These are phyloP conservation scores for Pseudocercospora fuligena DNA, from an alignment of 2,329 filamentous ascomycete species.

Conservation along the genomic window DNA sequence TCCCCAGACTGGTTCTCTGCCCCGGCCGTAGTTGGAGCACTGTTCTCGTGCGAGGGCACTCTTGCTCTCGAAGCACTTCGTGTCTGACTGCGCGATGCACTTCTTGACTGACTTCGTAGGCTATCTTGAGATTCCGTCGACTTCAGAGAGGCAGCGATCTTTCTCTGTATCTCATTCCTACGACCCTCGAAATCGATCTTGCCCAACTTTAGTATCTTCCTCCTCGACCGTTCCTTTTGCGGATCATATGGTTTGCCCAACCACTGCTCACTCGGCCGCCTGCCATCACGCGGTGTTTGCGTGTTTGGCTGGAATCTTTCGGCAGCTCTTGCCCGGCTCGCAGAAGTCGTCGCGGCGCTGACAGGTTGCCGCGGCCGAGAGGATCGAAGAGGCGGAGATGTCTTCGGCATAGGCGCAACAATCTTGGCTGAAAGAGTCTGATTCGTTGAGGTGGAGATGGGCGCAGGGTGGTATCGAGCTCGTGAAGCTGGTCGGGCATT, in stretches of 20 bases:
- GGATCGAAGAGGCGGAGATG: slow-evolving; percentile 79
- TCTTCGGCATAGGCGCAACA: slow-evolving; percentile 69
- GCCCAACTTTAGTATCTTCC: slow-evolving; percentile 65
- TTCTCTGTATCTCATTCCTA: slow-evolving; percentile 79
- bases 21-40: slow-evolving; percentile 51
- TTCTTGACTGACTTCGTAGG: slow-evolving; percentile 32
- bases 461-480: slow-evolving; percentile 43
- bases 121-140: slow-evolving; percentile 61
- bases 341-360: slow-evolving; percentile 72
- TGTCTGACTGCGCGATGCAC: slow-evolving; percentile 26
- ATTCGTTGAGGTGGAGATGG: slow-evolving; percentile 33
- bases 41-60: slow-evolving; percentile 34
- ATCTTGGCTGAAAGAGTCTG: slow-evolving; percentile 71
- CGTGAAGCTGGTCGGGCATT: slow-evolving; percentile 34
- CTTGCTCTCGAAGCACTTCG: slow-evolving; percentile 22
- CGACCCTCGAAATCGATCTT: slow-evolving; percentile 85
- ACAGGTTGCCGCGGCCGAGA: slow-evolving; percentile 81
- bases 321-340: slow-evolving; percentile 68
- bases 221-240: slow-evolving; percentile 52
- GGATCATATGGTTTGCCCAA: slow-evolving; percentile 83
- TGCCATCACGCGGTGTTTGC: slow-evolving; percentile 42
- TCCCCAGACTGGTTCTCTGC: slow-evolving; percentile 17
- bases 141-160: slow-evolving; percentile 82
- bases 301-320: slow-evolving; percentile 58
- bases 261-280: slow-evolving; percentile 57